A percentile compares a stretch with the other conserved stretches of the same genome.
These are phyloP conservation scores for Colletotrichum liriopes DNA, from an alignment of 2,329 filamentous ascomycete species.

Conservation along the genomic window DNA sequence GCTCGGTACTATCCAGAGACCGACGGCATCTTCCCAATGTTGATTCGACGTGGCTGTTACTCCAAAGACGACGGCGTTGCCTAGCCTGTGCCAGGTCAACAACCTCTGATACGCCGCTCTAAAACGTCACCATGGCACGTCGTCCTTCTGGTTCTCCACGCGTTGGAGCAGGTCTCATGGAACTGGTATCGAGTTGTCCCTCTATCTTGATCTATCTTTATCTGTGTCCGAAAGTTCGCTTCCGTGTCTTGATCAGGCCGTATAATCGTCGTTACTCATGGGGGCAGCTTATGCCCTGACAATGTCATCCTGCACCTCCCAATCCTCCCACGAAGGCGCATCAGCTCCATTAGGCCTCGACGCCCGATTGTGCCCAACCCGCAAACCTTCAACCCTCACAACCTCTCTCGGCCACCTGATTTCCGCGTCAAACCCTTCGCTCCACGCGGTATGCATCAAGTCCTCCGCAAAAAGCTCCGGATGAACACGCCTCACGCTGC, in stretches of 20 bases:
- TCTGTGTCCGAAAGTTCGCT: background rate
- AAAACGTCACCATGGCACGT: background rate
- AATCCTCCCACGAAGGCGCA: conserved; percentile 66
- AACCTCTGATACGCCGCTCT: too few relatives aligned
- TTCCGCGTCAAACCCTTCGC: conserved; percentile 51
- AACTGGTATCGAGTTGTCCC: background rate
- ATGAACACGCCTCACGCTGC: conserved; percentile 62
- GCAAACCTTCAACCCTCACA: conserved; percentile 56
- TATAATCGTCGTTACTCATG: background rate
- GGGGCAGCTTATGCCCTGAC: conserved; percentile 26
- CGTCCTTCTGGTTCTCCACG: background rate
- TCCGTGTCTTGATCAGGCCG: background rate
- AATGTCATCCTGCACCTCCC: conserved; percentile 58
- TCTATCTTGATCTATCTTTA: background rate
- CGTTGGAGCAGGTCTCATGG: too few relatives aligned
- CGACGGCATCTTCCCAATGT: background rate
- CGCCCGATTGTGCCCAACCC: conserved; percentile 55
- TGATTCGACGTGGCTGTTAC: background rate
- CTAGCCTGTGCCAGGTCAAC: background rate
- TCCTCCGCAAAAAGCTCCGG: conserved; percentile 50
- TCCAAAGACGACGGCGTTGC: background rate
- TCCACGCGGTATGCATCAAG: conserved; percentile 51
- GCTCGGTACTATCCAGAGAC: background rate
- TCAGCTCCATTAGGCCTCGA: conserved; percentile 66
- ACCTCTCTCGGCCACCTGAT: conserved; percentile 58